Percentiles rank a stretch among this genome's conserved stretches.
phyloP scores from a whole-genome alignment of 1,284 basidiomycete genomes.

The Ceratobasidium sp. region DNA sequence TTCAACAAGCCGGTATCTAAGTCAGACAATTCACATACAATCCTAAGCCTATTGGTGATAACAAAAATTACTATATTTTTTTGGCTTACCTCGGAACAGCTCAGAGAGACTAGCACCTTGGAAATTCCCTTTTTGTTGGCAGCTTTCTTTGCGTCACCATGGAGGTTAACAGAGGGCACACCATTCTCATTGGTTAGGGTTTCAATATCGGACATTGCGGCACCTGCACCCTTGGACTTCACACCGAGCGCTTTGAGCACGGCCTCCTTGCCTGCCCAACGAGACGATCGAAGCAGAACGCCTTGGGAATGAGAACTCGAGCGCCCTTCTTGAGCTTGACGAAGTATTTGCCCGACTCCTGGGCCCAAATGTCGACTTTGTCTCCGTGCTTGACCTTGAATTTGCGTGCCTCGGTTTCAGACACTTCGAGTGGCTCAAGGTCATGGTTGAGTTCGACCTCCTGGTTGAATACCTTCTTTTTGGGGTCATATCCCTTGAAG shows the following conservation, averaged over 20 bases:
- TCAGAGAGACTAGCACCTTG: conserved; percentile 82
- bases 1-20: no score
- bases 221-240: conserved; percentile 87
- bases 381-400: conserved; percentile 98
- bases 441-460: conserved; percentile 97
- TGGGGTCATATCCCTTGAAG: conserved; percentile 96
- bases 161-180: conserved; percentile 76
- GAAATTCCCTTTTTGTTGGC: conserved; percentile 77
- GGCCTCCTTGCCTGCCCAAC: conserved; percentile 98
- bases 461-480: conserved; percentile 95
- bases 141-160: conserved; percentile 80
- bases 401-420: conserved; percentile 87
- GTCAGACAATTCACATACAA: no score
- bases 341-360: conserved; percentile 89
- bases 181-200: conserved; percentile 75
- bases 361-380: conserved; percentile 93
- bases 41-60: conserved; percentile 14
- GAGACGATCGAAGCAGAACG: conserved; percentile 90
- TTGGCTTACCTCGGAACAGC: conserved; percentile 79
- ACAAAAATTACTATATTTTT: conserved; percentile 22
- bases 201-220: conserved; percentile 95
- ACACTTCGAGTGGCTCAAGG: conserved; percentile 92
- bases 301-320: conserved; percentile 90
- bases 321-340: conserved; percentile 99
- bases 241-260: conserved; percentile 96